phyloP scores from a whole-genome alignment of 1,284 basidiomycete genomes.

The Ceratobasidium sp. region DNA sequence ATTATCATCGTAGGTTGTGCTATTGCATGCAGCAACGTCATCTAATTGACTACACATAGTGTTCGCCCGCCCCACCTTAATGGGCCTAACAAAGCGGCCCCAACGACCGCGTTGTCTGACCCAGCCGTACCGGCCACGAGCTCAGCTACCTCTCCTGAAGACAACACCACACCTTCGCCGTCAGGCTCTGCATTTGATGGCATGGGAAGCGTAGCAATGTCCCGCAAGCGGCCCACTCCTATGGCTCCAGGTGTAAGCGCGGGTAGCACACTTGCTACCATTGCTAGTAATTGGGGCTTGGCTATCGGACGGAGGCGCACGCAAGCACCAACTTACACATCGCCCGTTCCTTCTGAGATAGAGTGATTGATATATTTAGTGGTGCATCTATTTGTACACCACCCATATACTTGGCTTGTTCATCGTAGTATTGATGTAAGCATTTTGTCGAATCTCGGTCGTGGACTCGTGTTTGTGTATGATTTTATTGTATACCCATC shows the following conservation, averaged over 20 bases:
- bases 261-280: constrained; percentile 60
- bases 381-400: background rate
- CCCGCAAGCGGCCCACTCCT: constrained; percentile 37
- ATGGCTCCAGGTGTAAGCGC: constrained; percentile 38
- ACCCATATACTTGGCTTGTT: background rate
- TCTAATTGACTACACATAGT: background rate
- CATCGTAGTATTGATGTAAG: constrained; percentile 13
- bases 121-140: constrained; percentile 54
- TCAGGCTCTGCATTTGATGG: constrained; percentile 41
- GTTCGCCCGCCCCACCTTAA: constrained; percentile 55
- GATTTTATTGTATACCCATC: constrained; percentile 16
- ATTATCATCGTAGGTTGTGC: constrained; percentile 37
- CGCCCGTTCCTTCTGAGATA: constrained; percentile 35
- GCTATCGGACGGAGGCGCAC: constrained; percentile 31
- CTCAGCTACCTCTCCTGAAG: constrained; percentile 45
- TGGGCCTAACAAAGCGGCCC: constrained; percentile 60
- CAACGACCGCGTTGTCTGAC: constrained; percentile 72
- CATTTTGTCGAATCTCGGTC: background rate
- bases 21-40: background rate
- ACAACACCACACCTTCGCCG: constrained; percentile 35
- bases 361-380: constrained; percentile 15
- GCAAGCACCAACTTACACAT: constrained; percentile 12
- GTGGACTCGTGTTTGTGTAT: too few relatives aligned
- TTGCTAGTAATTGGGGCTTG: constrained; percentile 69
- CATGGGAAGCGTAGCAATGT: constrained; percentile 30